Evolutionary conservation across 768 basidiomycete species (phyloP), one percentile per base, ranked within the genome.

Genomic region (Gloeopeniophorella convolvens): DNA sequence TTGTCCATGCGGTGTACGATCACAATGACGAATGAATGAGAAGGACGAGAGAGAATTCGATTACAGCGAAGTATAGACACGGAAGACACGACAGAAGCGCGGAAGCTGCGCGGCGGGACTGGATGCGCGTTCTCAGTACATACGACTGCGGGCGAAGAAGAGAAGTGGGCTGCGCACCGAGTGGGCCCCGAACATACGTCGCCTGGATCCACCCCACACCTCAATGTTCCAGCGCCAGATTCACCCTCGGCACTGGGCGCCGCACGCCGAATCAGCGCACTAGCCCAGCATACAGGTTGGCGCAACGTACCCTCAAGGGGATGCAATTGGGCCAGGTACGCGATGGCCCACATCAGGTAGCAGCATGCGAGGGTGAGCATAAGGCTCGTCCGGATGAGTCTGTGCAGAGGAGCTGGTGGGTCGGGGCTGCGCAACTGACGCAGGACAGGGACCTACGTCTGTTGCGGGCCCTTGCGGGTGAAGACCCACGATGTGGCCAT

Each of bases 331-430:
- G 93, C 92, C 65, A 96, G 75, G 68, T 95, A 98, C n/a, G 94
- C 93, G 62, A 95, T 80, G 71, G 85, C 85, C 94, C 94, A 98
- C 82, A 97, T 84, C 60, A 98, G 78, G 71, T 93, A 98, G 68
- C 89, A 94, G 48, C 78, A 85, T 3, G 80, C 72, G 15, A 97
- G 67, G 2, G 88, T 77, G 54, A 98, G 78, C 70, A 90, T 73
- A 41, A 91, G 63, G 55, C 76, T 77, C 2, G 91, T 86, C 58
- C 94, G 85, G 56, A 93, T 77, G 44, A 93, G 78, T 50, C 94
- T 98, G 42, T 16, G 48, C 5, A 27, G 24, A 32, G 33, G 13
- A 39, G n/a, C n/a, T 23, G 15, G 18, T 28, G 15, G 32, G 10
- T 15, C 23, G 12, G 24, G n/a, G 26, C 30, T 43, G 30, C 42